phyloP scores from a whole-genome alignment of 108 stramenopile species.

The Schizochytrium sp. region DNA sequence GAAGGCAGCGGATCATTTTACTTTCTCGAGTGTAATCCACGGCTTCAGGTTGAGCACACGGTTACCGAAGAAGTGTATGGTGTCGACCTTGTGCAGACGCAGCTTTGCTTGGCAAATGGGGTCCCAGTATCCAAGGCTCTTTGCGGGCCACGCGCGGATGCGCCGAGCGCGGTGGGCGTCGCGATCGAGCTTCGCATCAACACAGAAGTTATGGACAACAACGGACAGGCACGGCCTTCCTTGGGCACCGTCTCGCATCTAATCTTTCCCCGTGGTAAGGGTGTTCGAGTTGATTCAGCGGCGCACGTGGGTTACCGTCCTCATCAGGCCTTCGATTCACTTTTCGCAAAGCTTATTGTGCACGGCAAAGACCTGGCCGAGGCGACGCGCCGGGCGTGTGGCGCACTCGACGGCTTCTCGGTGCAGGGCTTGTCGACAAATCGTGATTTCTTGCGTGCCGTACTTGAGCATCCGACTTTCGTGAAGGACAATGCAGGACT shows the following conservation, averaged over 20 bases:
- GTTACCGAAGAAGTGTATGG: constrained; percentile 92
- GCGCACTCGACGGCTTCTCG: constrained; percentile 78
- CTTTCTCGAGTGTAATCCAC: constrained; percentile 89
- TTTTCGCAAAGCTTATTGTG: constrained; percentile 88
- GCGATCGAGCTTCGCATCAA: constrained; percentile 93
- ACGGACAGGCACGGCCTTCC: constrained; percentile 66
- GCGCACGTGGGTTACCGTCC: neutral
- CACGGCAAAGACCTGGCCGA: constrained; percentile 65
- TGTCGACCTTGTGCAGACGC: constrained; percentile 81
- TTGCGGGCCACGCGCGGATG: neutral
- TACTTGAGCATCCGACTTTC: constrained; percentile 75
- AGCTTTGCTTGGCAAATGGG: constrained; percentile 56
- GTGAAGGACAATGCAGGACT: constrained; percentile 55
- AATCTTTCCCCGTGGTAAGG: constrained; percentile 80
- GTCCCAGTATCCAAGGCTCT: neutral
- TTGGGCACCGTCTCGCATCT: constrained; percentile 81
- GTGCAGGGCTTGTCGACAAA: constrained; percentile 86
- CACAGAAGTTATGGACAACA: constrained; percentile 63
- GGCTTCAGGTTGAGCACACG: constrained; percentile 86
- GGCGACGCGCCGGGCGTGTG: constrained; percentile 69
- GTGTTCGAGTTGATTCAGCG: constrained; percentile 81
- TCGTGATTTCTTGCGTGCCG: constrained; percentile 73
- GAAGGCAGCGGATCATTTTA: constrained; percentile 60
- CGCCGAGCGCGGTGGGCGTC: constrained; percentile 49
- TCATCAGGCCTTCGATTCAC: constrained; percentile 72